phyloP scores from a whole-genome alignment of 2,329 filamentous ascomycete species.

The Teratosphaeria destructans region DNA sequence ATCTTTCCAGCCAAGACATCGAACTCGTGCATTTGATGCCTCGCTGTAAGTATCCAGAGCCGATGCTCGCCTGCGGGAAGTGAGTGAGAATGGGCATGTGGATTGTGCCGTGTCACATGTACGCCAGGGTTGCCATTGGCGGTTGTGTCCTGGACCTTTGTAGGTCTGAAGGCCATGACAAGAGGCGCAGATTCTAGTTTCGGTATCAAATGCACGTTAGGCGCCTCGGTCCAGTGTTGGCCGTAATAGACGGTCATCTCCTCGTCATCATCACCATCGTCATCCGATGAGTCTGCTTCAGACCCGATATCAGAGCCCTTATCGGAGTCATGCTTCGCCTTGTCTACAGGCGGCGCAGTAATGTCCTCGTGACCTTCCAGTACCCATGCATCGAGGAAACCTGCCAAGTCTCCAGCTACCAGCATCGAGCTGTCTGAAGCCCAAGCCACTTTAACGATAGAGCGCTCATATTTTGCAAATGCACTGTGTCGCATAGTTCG shows the following conservation, averaged over 20 bases:
- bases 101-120: constrained; percentile 40
- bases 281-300: constrained; percentile 25
- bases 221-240: constrained; percentile 66
- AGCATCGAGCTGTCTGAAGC: constrained; percentile 71
- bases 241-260: constrained; percentile 42
- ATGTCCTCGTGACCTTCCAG: constrained; percentile 49
- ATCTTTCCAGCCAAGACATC: constrained; percentile 66
- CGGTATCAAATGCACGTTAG: constrained; percentile 42
- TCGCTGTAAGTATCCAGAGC: constrained; percentile 52
- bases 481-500: constrained; percentile 20
- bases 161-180: constrained; percentile 37
- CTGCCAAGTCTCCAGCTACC: constrained; percentile 69
- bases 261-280: constrained; percentile 40
- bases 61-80: constrained; percentile 43
- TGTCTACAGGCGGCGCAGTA: constrained; percentile 32
- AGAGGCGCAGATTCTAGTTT: constrained; percentile 36
- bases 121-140: constrained; percentile 38
- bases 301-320: constrained; percentile 12
- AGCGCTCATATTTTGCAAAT: constrained; percentile 63
- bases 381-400: constrained; percentile 80
- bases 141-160: constrained; percentile 12
- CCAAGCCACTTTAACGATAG: constrained; percentile 64
- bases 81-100: constrained; percentile 46
- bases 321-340: constrained; percentile 18
- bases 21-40: constrained; percentile 65